Evolutionary conservation across 257 asterid species (phyloP).

Genomic region (Petunia axillaris): DNA sequence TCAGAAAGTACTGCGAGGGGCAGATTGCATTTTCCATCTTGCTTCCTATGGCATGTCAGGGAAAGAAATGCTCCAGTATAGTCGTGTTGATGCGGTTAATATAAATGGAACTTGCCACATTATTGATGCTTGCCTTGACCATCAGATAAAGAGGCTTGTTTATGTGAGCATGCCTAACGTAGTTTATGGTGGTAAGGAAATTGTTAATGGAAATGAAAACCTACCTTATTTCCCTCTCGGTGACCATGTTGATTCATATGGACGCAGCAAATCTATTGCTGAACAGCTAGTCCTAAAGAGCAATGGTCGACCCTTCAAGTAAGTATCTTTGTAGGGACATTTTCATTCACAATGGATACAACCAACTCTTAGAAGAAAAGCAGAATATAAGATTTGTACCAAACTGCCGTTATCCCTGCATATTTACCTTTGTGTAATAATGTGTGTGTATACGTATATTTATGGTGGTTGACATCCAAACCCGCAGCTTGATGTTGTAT

Average conservation of each 20-base stretch:
- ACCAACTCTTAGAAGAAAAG: background rate
- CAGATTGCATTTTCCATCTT: slow-evolving; percentile 90
- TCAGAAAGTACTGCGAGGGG: slow-evolving; percentile 67
- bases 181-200: slow-evolving; percentile 81
- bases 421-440: background rate
- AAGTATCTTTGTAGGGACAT: slow-evolving; percentile 34
- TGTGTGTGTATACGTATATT: background rate
- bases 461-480: background rate
- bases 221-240: slow-evolving; percentile 86
- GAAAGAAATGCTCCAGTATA: slow-evolving; percentile 86
- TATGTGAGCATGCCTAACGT: slow-evolving; percentile 92
- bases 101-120: slow-evolving; percentile 83
- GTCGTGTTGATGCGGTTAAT: slow-evolving; percentile 84
- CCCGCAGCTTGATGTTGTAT: slow-evolving; percentile 6
- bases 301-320: slow-evolving; percentile 80
- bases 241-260: slow-evolving; percentile 85
- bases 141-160: slow-evolving; percentile 72
- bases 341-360: background rate
- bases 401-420: no score
- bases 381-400: no score
- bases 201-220: slow-evolving; percentile 79
- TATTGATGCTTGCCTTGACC: slow-evolving; percentile 79
- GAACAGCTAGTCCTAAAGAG: slow-evolving; percentile 87
- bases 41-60: slow-evolving; percentile 99
- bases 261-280: slow-evolving; percentile 89